Evolutionary conservation across 2,329 filamentous ascomycete genomes (phyloP).

Genomic region (Penicillium sclerotiorum): DNA sequence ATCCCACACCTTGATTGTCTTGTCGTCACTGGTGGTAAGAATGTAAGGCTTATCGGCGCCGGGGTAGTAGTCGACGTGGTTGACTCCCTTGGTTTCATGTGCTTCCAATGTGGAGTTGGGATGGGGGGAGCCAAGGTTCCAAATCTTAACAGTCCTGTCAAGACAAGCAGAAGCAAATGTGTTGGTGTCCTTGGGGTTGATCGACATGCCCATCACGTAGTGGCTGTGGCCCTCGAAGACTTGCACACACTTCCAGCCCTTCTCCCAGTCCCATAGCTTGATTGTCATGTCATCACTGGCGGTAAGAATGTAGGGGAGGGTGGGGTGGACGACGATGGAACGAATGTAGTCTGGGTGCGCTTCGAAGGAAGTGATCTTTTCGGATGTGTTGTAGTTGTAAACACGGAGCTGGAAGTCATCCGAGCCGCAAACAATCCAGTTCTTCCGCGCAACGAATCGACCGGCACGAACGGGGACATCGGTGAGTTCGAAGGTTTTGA

Average conservation of each 20-base stretch:
- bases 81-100: slow-evolving; percentile 95
- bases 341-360: slow-evolving; percentile 98
- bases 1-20: slow-evolving; percentile 98
- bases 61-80: slow-evolving; percentile 88
- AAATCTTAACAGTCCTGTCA: slow-evolving; percentile 96
- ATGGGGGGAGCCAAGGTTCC: slow-evolving; percentile 90
- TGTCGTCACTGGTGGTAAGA: slow-evolving; percentile 93
- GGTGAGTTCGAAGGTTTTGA: slow-evolving; percentile 98
- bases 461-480: slow-evolving; percentile 97
- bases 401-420: slow-evolving; percentile 88
- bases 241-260: slow-evolving; percentile 96
- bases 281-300: slow-evolving; percentile 99
- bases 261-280: slow-evolving; percentile 99
- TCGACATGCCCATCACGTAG: slow-evolving; percentile 94
- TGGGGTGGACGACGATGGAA: slow-evolving; percentile 92
- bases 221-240: slow-evolving; percentile 95
- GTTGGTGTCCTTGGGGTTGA: slow-evolving; percentile 97
- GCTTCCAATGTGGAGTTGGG: slow-evolving; percentile 97
- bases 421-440: slow-evolving; percentile 96
- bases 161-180: slow-evolving; percentile 92
- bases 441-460: slow-evolving; percentile 95
- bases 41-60: slow-evolving; percentile 77
- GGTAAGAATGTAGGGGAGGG: slow-evolving; percentile 92
- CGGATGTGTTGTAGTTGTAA: slow-evolving; percentile 99
- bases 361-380: slow-evolving; percentile 97